Evolutionary conservation across 1,284 basidiomycete species (phyloP).

Genomic region (Kwoniella shivajii): DNA sequence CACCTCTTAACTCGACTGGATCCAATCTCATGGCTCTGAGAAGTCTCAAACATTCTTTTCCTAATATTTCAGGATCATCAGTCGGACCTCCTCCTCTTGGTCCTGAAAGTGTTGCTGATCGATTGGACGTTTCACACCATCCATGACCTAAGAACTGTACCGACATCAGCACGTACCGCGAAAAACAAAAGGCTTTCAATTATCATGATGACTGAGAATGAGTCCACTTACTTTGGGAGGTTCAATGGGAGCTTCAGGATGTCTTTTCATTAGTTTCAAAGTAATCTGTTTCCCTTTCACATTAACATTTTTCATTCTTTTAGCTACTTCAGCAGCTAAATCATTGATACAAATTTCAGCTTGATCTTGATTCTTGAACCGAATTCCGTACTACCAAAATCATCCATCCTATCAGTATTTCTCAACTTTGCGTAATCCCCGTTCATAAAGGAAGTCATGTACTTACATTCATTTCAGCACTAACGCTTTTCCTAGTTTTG

Average conservation of each 20-base stretch:
- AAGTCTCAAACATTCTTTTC: constrained; percentile 75
- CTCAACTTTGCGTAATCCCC: background rate
- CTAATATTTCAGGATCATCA: constrained; percentile 70
- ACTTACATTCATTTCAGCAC: constrained; percentile 86
- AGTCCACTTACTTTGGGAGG: constrained; percentile 73
- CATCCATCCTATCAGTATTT: background rate
- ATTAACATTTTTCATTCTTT: constrained; percentile 66
- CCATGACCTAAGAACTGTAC: constrained; percentile 89
- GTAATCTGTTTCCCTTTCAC: constrained; percentile 74
- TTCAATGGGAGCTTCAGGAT: constrained; percentile 83
- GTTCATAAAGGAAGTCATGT: background rate
- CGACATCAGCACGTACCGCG: background rate
- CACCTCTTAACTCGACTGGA: constrained; percentile 83
- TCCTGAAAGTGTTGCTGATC: constrained; percentile 65
- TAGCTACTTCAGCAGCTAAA: constrained; percentile 74
- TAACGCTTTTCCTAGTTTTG: constrained; percentile 81
- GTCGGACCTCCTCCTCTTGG: constrained; percentile 69
- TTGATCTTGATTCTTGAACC: constrained; percentile 79
- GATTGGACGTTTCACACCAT: constrained; percentile 78
- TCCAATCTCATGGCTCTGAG: constrained; percentile 74
- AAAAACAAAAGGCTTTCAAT: background rate
- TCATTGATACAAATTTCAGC: constrained; percentile 75
- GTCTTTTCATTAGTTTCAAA: constrained; percentile 85
- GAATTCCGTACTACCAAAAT: constrained; percentile 80
- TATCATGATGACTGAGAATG: background rate